Percentiles rank a stretch among this genome's conserved stretches.
These are phyloP conservation scores for Petrea volubilis DNA, from an alignment of 257 asterid species.

Conservation along the genomic window DNA sequence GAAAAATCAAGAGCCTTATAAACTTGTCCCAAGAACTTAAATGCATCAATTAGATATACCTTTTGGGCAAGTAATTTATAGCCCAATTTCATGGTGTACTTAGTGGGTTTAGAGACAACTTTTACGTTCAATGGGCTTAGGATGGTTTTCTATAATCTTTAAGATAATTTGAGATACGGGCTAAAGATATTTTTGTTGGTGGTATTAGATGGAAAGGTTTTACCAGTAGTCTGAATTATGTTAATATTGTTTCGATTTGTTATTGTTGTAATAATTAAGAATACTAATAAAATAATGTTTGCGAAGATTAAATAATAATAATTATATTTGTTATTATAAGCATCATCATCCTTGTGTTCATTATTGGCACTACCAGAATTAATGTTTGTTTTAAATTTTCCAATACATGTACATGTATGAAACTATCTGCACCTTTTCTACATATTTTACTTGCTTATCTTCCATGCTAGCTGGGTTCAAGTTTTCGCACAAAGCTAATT, in stretches of 20 bases:
- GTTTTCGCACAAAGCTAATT: conserved; percentile 20
- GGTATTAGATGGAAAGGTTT: background rate
- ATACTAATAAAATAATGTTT: no score
- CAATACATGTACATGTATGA: conserved; percentile 47
- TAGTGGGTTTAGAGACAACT: no score
- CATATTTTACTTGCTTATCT: conserved; percentile 7
- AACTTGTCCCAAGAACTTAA: no score
- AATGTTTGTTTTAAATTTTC: no score
- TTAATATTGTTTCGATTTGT: background rate
- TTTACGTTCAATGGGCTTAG: no score
- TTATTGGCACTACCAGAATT: no score
- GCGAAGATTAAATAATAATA: background rate
- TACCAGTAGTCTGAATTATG: background rate
- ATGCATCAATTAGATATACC: no score
- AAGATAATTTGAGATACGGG: background rate
- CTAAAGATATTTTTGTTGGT: background rate
- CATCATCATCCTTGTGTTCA: no score
- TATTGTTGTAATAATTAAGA: background rate
- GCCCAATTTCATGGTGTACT: no score
- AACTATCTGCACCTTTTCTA: conserved; percentile 10
- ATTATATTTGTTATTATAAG: no score
- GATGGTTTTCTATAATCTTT: conserved; percentile 7
- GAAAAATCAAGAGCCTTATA: no score
- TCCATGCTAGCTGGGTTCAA: conserved; percentile 16
- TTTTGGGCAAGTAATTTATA: no score